Conservation (phyloP, 179 eudicot species). For the Corrigiola litoralis region DNA sequence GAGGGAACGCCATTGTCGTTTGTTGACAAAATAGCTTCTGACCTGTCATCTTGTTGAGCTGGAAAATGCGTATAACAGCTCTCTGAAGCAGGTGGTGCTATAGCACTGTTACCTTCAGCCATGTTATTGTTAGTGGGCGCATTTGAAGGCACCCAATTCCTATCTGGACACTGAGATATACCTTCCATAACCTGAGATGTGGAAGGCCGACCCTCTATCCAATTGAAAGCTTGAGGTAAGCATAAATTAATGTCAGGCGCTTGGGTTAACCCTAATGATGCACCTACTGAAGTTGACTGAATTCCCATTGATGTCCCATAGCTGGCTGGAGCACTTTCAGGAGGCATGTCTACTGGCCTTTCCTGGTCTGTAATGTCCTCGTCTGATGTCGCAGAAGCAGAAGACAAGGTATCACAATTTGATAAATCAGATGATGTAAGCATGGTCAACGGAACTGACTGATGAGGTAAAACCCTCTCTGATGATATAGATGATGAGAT, state of each 20-base stretch:
- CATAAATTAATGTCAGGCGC: slow-evolving; percentile 5
- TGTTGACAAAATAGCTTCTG: neutral
- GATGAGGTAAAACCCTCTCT: slow-evolving; percentile 4
- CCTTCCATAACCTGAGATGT: neutral
- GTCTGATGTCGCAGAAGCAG: slow-evolving; percentile 16
- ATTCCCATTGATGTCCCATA: neutral
- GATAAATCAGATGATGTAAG: slow-evolving; percentile 9
- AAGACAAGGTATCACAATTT: slow-evolving; percentile 5
- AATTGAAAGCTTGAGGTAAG: neutral
- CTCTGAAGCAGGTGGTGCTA: neutral
- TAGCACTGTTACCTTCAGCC: neutral
- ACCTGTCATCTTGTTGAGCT: neutral
- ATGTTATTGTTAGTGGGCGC: neutral
- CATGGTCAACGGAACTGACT: slow-evolving; percentile 6
- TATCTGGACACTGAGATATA: neutral
- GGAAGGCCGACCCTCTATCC: neutral
- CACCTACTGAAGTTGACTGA: neutral
- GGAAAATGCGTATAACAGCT: neutral
- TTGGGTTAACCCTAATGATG: neutral
- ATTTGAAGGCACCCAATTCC: neutral
- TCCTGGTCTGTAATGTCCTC: slow-evolving; percentile 13
- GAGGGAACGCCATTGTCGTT: neutral
- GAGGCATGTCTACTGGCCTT: slow-evolving; percentile 4
- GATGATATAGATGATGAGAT: slow-evolving; percentile 10
- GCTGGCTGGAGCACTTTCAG: neutral